These are phyloP conservation scores for Onygenales sp. DNA, from an alignment of 2,329 filamentous ascomycete species.

Conservation along the genomic window DNA sequence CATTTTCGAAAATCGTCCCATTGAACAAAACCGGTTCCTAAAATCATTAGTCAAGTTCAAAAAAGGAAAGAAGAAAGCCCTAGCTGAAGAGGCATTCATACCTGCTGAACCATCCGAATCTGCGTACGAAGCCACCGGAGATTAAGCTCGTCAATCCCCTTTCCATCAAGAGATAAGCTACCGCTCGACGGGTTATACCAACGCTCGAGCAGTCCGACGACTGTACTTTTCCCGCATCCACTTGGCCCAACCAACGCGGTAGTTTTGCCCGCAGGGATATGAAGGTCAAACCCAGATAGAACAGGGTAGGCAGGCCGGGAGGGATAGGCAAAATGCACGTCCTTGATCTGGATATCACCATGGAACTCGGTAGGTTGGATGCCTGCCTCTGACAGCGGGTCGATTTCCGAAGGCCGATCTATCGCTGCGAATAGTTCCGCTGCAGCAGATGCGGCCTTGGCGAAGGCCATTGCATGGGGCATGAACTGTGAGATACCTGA, in stretches of 20 bases:
- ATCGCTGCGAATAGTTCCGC: conserved; percentile 31
- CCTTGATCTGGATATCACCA: conserved; percentile 31
- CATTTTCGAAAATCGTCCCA: conserved; percentile 72
- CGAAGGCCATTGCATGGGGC: conserved; percentile 33
- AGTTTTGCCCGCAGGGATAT: conserved; percentile 38
- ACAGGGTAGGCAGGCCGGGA: conserved; percentile 35
- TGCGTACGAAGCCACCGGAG: conserved; percentile 30
- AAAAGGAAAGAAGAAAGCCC: neutral
- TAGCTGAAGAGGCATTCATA: neutral
- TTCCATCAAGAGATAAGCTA: conserved; percentile 38
- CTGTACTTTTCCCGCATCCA: conserved; percentile 49
- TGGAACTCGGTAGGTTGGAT: conserved; percentile 15
- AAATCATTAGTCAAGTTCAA: conserved; percentile 19
- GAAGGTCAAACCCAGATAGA: conserved; percentile 33
- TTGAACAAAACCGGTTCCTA: conserved; percentile 78
- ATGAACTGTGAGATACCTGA: conserved; percentile 30
- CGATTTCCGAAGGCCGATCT: conserved; percentile 29
- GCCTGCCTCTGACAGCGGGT: conserved; percentile 24
- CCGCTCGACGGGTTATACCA: conserved; percentile 50
- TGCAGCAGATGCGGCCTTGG: conserved; percentile 33
- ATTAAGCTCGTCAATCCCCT: conserved; percentile 40
- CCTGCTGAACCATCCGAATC: conserved; percentile 42
- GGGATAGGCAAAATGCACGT: conserved; percentile 39
- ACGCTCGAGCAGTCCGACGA: conserved; percentile 46
- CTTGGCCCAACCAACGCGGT: conserved; percentile 52